Base-by-base conservation (phyloP, 495 filamentous ascomycete genomes). In the Hypoxylon cercidicola region DNA sequence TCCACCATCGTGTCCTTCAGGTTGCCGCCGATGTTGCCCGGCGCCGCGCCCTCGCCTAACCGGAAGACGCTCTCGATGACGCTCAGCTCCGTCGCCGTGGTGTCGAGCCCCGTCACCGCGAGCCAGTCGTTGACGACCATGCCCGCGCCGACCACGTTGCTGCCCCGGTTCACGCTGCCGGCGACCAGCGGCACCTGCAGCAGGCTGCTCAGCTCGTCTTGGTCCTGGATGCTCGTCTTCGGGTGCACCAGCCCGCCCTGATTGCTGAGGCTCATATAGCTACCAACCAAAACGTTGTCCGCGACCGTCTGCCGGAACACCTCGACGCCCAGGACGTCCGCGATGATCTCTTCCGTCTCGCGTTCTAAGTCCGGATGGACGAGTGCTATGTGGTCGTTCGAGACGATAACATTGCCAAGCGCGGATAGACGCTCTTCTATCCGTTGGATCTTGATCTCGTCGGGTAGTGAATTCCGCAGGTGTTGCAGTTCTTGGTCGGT, bases 71-170 rank as follows among this genome's bases (percentile, higher is more conserved):
- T 92, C 84, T 99, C 95, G 35, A 99, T 85, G 61, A 99, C 95
- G 70, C 91, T 96, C 72, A 99, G 78, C 79, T 99, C 95, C 6
- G 95, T 97, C 10, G 95, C 95, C 20, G 95, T 99, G 12, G 95
- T 99, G 73, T 98, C 96, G 44, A 97, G 79, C 9, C 95, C 92
- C 2, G 93, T 96, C n/a, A 99, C 91, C 8, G 95, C 96, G 78
- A 98, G 85, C 95, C 95, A 98, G 81, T 99, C 95, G 74, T 99
- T 99, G 55, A 99, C 95, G 9, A 99, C 95, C 92, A 98, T 97
- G 20, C 95, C 95, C 10, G 95, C 95, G 20, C 95, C 95, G 28
- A 99, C 92, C n/a, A 98, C 93, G 40, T 91, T 86, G 61, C 87
- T 90, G 32, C 95, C 96, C 56, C 95, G 86, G 78, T 99, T 99